Evolutionary conservation across 371 early-diverging fungal species (phyloP).

Genomic region (Lichtheimia corymbifera): DNA sequence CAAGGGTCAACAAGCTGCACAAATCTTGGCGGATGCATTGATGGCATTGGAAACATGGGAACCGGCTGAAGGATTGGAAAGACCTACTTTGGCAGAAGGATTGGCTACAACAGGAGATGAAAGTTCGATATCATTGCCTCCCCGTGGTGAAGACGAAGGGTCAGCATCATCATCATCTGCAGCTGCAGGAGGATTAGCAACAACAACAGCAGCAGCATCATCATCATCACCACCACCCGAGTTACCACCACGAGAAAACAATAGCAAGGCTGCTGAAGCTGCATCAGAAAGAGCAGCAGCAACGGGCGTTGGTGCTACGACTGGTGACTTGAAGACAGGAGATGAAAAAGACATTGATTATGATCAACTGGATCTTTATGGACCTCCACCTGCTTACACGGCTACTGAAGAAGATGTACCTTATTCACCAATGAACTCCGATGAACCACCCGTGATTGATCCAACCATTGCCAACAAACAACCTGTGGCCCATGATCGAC

Average conservation of each 20-base stretch:
- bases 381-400: slow-evolving; percentile 43
- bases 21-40: slow-evolving; percentile 43
- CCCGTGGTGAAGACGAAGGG: neutral
- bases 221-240: slow-evolving; percentile 18
- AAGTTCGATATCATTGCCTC: neutral
- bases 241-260: slow-evolving; percentile 2
- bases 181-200: neutral
- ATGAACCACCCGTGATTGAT: slow-evolving; percentile 9
- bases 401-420: slow-evolving; percentile 4
- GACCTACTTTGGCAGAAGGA: slow-evolving; percentile 30
- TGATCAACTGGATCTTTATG: slow-evolving; percentile 36
- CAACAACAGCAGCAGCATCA: neutral
- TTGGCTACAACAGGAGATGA: slow-evolving; percentile 2
- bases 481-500: neutral
- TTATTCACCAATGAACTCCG: slow-evolving; percentile 22
- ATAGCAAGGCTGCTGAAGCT: slow-evolving; percentile 14
- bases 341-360: slow-evolving; percentile 24
- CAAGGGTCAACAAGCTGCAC: slow-evolving; percentile 34
- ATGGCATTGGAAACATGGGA: slow-evolving; percentile 43
- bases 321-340: slow-evolving; percentile 26
- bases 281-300: slow-evolving; percentile 8
- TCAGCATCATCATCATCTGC: neutral
- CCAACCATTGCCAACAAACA: neutral
- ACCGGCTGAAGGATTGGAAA: slow-evolving; percentile 37
- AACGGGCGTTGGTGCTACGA: slow-evolving; percentile 22